phyloP scores from a whole-genome alignment of 2,329 filamentous ascomycete genomes.

The Harringtonia lauricola region DNA sequence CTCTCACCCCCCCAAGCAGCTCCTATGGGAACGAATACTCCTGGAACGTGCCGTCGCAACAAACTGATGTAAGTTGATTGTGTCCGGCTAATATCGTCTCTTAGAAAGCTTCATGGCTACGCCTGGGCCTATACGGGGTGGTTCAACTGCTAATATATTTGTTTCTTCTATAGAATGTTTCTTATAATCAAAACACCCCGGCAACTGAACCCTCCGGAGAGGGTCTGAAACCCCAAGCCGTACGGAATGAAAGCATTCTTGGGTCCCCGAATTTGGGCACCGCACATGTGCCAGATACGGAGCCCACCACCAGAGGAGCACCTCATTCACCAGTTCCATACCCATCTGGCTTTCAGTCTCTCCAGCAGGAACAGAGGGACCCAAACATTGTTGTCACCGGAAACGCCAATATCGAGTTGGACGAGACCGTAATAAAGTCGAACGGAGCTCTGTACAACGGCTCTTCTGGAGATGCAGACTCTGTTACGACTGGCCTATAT shows the following conservation, averaged over 20 bases:
- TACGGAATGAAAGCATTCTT: no score
- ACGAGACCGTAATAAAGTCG: conserved; percentile 34
- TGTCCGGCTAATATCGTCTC: conserved; percentile 4
- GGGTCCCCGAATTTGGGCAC: no score
- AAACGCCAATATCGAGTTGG: conserved; percentile 20
- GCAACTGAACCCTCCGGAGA: no score
- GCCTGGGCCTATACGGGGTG: no score
- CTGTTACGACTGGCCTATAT: conserved; percentile 18
- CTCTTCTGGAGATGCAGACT: conserved; percentile 8
- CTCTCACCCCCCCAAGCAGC: conserved; percentile 37
- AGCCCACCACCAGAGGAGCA: no score
- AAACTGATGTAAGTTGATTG: conserved; percentile 12
- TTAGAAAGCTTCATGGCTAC: not conserved
- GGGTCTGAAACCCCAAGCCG: no score
- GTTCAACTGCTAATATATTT: no score
- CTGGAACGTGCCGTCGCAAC: conserved; percentile 9
- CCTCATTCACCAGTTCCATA: no score
- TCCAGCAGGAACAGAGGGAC: not conserved
- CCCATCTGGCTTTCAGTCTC: no score
- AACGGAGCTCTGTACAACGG: conserved; percentile 16
- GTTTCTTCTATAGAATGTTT: no score
- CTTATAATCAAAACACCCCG: no score
- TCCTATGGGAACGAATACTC: conserved; percentile 34
- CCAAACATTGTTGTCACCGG: not conserved
- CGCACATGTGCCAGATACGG: no score